Evolutionary conservation across 495 filamentous ascomycete genomes (phyloP).

Genomic region (Achaetomiella virescens): DNA sequence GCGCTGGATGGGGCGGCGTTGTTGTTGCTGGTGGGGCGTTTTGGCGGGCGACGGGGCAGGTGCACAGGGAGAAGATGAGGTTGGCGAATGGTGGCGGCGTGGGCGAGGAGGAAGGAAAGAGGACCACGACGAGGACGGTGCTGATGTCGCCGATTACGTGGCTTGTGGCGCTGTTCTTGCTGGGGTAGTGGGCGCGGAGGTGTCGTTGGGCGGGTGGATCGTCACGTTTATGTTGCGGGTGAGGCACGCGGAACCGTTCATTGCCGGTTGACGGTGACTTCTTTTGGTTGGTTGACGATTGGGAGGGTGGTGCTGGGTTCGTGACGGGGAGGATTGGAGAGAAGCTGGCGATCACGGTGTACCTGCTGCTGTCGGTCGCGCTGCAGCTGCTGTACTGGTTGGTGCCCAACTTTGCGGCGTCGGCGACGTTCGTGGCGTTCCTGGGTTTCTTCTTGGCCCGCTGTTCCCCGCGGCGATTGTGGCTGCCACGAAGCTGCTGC

Average conservation of each 20-base stretch:
- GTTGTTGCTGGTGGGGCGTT: conserved; percentile 51
- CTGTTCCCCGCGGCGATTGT: conserved; percentile 75
- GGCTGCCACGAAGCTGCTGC: conserved; percentile 74
- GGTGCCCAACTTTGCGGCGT: conserved; percentile 67
- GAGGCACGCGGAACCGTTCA: conserved; percentile 61
- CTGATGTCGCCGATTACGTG: conserved; percentile 53
- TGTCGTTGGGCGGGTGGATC: conserved; percentile 81
- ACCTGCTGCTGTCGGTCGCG: conserved; percentile 56
- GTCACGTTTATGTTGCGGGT: conserved; percentile 78
- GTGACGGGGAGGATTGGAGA: conserved; percentile 67
- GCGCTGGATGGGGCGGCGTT: conserved; percentile 55
- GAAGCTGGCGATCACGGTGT: conserved; percentile 53
- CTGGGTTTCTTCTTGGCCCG: conserved; percentile 74
- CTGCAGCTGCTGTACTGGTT: conserved; percentile 80
- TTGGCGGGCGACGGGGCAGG: conserved; percentile 58
- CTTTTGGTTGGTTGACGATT: conserved; percentile 74
- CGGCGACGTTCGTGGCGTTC: conserved; percentile 65
- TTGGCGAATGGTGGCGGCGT: conserved; percentile 18
- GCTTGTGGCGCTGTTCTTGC: conserved; percentile 68
- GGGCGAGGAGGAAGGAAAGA: background rate
- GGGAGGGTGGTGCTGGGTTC: conserved; percentile 67
- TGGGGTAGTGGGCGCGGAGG: conserved; percentile 83
- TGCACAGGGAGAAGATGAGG: conserved; percentile 48
- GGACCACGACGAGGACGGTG: conserved; percentile 33
- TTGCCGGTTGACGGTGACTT: conserved; percentile 74